These are phyloP conservation scores for Kwoniella botswanensis DNA, from an alignment of 768 basidiomycete species.

Conservation along the genomic window DNA sequence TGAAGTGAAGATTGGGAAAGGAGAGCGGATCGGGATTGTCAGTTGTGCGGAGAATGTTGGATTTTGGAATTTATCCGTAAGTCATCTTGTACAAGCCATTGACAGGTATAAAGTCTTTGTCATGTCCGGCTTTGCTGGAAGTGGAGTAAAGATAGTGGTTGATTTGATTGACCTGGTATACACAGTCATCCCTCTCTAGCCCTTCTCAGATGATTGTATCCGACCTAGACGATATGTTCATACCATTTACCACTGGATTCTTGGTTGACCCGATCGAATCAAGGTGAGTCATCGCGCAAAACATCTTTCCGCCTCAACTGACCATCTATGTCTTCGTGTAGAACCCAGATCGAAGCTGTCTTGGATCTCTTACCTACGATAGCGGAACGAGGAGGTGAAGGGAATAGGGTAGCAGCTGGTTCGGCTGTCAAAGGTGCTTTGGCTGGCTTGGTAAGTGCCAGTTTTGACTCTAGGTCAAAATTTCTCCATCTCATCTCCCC, in stretches of 20 bases:
- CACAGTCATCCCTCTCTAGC: constrained; percentile 34
- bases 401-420: constrained; percentile 71
- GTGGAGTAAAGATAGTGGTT: too few relatives aligned
- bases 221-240: constrained; percentile 90
- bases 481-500: neutral
- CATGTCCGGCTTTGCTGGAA: neutral
- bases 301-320: neutral
- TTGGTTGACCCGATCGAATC: constrained; percentile 77
- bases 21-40: constrained; percentile 69
- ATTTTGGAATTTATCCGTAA: constrained; percentile 82
- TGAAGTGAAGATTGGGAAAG: constrained; percentile 37
- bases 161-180: neutral
- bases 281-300: constrained; percentile 62
- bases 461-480: neutral
- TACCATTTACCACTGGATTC: constrained; percentile 73
- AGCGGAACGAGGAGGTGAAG: constrained; percentile 62
- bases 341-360: constrained; percentile 69
- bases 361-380: constrained; percentile 70
- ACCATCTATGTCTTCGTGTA: constrained; percentile 47
- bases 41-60: constrained; percentile 81
- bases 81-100: constrained; percentile 10
- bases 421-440: constrained; percentile 75
- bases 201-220: constrained; percentile 73
- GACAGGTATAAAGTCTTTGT: too few relatives aligned
- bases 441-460: constrained; percentile 68